Evolutionary conservation across 73 alveolate species (phyloP).

Genomic region (Diophrys sp.): DNA sequence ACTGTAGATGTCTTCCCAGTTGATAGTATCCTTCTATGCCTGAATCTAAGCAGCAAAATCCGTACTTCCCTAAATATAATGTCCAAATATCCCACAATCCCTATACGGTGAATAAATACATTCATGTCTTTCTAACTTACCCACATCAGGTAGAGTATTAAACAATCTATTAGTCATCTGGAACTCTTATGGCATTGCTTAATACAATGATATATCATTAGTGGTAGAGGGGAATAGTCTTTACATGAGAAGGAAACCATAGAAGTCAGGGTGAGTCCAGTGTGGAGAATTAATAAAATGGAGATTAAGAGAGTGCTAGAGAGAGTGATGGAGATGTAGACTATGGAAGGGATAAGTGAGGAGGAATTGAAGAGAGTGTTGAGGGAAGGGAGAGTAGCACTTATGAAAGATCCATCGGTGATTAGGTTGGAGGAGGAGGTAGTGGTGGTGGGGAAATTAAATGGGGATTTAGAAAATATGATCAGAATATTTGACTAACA

Average conservation of each 20-base stretch:
- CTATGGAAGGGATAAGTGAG: no score
- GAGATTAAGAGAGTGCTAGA: no score
- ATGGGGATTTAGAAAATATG: no score
- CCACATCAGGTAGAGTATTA: slow-evolving; percentile 7
- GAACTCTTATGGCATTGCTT: neutral
- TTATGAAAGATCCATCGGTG: no score
- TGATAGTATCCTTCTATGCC: neutral
- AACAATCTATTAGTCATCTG: neutral
- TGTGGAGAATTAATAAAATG: slow-evolving; percentile 83
- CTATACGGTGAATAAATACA: slow-evolving; percentile 56
- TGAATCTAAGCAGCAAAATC: slow-evolving; percentile 64
- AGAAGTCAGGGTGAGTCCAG: slow-evolving; percentile 83
- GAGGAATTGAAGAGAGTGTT: no score
- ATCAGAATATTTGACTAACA: no score
- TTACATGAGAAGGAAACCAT: slow-evolving; percentile 78
- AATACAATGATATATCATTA: neutral
- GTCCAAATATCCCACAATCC: slow-evolving; percentile 72
- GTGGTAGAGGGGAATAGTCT: slow-evolving; percentile 47
- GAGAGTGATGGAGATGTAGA: no score
- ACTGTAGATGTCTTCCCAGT: slow-evolving; percentile 36
- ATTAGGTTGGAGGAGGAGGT: no score
- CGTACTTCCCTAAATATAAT: slow-evolving; percentile 72
- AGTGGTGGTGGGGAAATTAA: no score
- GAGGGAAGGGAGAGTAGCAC: no score
- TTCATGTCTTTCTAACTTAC: slow-evolving; percentile 11